These are phyloP conservation scores for Marvania coccoides DNA, from an alignment of 139 green algal genomes.

Conservation along the genomic window DNA sequence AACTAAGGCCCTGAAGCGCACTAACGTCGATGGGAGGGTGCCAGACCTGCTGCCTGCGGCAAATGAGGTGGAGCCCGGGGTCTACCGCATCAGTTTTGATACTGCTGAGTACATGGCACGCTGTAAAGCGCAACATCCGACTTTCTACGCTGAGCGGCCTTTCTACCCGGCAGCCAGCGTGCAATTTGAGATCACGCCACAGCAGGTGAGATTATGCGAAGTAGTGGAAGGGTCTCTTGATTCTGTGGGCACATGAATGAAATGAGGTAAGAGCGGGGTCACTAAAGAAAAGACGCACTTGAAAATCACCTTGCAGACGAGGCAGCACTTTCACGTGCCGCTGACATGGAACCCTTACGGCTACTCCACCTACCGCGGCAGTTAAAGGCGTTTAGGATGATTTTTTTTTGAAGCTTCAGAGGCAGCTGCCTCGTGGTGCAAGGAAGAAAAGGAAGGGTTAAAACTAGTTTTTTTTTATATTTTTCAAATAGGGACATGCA, in stretches of 20 bases:
- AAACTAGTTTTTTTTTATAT: no score
- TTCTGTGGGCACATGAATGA: background rate
- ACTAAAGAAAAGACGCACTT: no score
- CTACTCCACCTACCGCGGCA: slow-evolving; percentile 91
- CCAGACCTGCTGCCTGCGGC: slow-evolving; percentile 46
- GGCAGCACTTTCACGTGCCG: slow-evolving; percentile 92
- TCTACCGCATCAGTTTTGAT: slow-evolving; percentile 78
- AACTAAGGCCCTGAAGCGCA: slow-evolving; percentile 38
- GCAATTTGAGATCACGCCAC: slow-evolving; percentile 59
- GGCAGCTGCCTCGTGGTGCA: background rate
- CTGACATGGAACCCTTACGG: slow-evolving; percentile 87
- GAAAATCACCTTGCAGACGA: slow-evolving; percentile 8
- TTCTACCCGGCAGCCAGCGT: slow-evolving; percentile 79
- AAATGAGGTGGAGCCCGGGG: slow-evolving; percentile 47
- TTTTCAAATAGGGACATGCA: no score
- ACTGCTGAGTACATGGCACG: slow-evolving; percentile 59
- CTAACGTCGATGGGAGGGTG: slow-evolving; percentile 71
- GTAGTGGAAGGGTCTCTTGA: background rate
- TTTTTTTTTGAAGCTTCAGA: background rate
- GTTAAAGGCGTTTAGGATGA: slow-evolving; percentile 37
- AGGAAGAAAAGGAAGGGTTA: no score
- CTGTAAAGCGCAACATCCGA: slow-evolving; percentile 33
- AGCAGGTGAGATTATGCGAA: slow-evolving; percentile 23
- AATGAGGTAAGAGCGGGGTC: no score
- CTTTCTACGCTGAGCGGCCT: slow-evolving; percentile 33